Evolutionary conservation across 495 filamentous ascomycete species (phyloP).

Genomic region (Hyaloscypha finlandica): DNA sequence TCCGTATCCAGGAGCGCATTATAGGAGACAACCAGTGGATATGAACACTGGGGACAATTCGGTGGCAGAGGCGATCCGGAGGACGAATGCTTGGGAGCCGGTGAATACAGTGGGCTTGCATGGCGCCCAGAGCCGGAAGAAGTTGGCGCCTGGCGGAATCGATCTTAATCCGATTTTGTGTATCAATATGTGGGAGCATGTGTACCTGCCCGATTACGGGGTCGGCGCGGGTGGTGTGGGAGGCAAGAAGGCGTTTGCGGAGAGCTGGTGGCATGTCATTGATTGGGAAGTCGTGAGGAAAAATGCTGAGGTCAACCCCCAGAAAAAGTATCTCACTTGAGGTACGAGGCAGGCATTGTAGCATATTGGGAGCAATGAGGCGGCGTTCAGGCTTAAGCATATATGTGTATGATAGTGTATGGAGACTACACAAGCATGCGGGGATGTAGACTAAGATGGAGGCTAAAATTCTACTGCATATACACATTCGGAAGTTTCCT

Average conservation of each 20-base stretch:
- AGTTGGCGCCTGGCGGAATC: slow-evolving; percentile 65
- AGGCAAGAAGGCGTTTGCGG: slow-evolving; percentile 75
- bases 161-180: slow-evolving; percentile 78
- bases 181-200: slow-evolving; percentile 96
- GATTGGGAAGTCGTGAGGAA: slow-evolving; percentile 77
- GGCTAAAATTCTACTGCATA: slow-evolving; percentile 7
- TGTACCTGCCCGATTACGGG: slow-evolving; percentile 84
- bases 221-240: slow-evolving; percentile 41
- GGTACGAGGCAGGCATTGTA: neutral
- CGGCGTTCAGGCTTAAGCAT: slow-evolving; percentile 21
- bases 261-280: slow-evolving; percentile 83
- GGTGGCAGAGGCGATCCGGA: slow-evolving; percentile 23
- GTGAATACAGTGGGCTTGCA: slow-evolving; percentile 53
- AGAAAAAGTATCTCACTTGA: neutral
- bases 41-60: slow-evolving; percentile 61
- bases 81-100: slow-evolving; percentile 32
- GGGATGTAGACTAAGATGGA: slow-evolving; percentile 2
- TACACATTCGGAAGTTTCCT: neutral
- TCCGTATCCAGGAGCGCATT: slow-evolving; percentile 82
- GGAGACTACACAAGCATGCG: neutral
- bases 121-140: slow-evolving; percentile 35
- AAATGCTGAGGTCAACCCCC: slow-evolving; percentile 11
- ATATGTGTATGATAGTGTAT: slow-evolving; percentile 27
- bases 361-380: slow-evolving; percentile 21
- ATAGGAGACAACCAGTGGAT: slow-evolving; percentile 76